Base-by-base conservation (phyloP, 768 basidiomycete species). In the Naganishia kalamii region DNA sequence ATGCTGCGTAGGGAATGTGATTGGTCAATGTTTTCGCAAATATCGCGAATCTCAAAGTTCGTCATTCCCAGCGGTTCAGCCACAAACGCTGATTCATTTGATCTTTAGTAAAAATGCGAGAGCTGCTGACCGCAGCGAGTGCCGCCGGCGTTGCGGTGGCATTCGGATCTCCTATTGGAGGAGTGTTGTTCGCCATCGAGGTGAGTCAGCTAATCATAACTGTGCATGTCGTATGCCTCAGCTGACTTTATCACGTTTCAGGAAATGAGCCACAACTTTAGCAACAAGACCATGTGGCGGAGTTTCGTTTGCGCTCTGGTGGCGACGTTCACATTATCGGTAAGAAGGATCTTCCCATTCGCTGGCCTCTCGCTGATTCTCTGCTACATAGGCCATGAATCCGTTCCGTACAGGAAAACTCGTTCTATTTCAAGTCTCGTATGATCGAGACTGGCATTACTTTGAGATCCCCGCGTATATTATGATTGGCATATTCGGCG, bases 121-220 rank as follows among this genome's bases (percentile, higher is more conserved):
- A 99, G 74, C 87, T 98, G 46, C 80, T 97, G 29, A 92, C 91
- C 0, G 94, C 96, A 7, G 89, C 92, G 0, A 96, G 92, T 75
- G 96, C 96, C 8, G 94, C 96, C 3, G 96, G 96, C 7, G 96
- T 99, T 0, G 96, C 94, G 0, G 96, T 98, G 27, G 96, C 96
- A 23, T 99, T 99, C 75, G 96, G 94, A 66, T 90, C 93, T 1
- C 96, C 96, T 0, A 98, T 99, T 43, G 96, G 93, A 17, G 96
- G 96, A 12, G 96, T 99, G 0, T 76, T 99, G 21, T 99, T 99
- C 74, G 94, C 94, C 17, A 92, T 99, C 68, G 96, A 99, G 83
- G 54, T 57, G 54, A 10, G 37, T 40, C 54, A 12, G 10, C 35
- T 12, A 5, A 8, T 30, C 13, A 4, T 35, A 8, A 40, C 17